These are phyloP conservation scores for Rhododendron henanense DNA, from an alignment of 148 eudicot genomes.

Conservation along the genomic window DNA sequence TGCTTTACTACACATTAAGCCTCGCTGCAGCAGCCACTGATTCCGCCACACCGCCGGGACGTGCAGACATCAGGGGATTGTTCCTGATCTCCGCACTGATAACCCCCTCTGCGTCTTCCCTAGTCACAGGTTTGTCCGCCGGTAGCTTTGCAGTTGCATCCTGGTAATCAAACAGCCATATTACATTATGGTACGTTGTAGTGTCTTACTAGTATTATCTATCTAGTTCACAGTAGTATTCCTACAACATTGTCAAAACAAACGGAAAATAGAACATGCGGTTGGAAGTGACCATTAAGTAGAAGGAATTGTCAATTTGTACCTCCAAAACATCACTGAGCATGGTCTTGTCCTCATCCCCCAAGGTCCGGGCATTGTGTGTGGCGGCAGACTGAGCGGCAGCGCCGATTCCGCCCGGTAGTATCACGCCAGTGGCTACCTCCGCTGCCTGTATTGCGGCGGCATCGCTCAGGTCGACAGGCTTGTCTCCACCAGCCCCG, in stretches of 20 bases:
- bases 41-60: constrained; percentile 56
- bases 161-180: constrained; percentile 19
- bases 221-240: too few species aligned
- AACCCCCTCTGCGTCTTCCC: constrained; percentile 56
- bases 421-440: constrained; percentile 35
- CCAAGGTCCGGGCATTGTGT: constrained; percentile 15
- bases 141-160: constrained; percentile 42
- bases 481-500: constrained; percentile 52
- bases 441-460: constrained; percentile 72
- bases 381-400: constrained; percentile 49
- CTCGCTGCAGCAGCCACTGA: constrained; percentile 56
- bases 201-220: too few species aligned
- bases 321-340: constrained; percentile 44
- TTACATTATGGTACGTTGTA: too few species aligned
- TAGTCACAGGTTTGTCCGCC: constrained; percentile 43
- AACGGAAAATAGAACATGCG: too few species aligned
- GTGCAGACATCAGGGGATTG: constrained; percentile 34
- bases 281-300: too few species aligned
- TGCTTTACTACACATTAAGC: constrained; percentile 28
- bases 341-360: constrained; percentile 37
- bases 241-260: too few species aligned
- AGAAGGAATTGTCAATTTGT: background rate
- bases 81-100: constrained; percentile 52
- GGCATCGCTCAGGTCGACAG: constrained; percentile 45
- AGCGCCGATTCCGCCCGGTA: constrained; percentile 46